phyloP scores from a whole-genome alignment of 495 filamentous ascomycete genomes.

The Podospora pseudopauciseta region DNA sequence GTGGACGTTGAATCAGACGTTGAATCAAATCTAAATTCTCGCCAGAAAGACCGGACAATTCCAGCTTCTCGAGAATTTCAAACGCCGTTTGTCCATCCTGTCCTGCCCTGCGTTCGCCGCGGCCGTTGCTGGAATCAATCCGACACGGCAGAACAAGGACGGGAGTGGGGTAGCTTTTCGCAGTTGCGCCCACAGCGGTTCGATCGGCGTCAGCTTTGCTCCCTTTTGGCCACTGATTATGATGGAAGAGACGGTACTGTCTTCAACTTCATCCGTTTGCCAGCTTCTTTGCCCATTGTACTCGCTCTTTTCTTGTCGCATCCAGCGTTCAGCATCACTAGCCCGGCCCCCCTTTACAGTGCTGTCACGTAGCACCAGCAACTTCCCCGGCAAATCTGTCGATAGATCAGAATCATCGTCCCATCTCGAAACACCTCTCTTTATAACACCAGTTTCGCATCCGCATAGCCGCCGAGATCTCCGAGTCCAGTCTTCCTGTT shows the following conservation, averaged over 20 bases:
- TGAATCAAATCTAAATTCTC: neutral
- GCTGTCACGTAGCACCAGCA: slow-evolving; percentile 3
- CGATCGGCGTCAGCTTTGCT: neutral
- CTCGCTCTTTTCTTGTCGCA: neutral
- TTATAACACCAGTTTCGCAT: neutral
- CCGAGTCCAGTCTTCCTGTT: neutral
- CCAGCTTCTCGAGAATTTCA: neutral
- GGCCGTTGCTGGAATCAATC: neutral
- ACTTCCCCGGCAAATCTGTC: slow-evolving; percentile 10
- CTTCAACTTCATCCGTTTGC: neutral
- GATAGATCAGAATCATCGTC: slow-evolving; percentile 18
- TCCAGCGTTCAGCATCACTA: neutral
- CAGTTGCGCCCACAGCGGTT: neutral
- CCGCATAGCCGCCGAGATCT: slow-evolving; percentile 1
- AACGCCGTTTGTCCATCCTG: neutral
- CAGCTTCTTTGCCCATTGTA: neutral
- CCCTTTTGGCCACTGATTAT: neutral
- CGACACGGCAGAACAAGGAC: neutral
- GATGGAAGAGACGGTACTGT: neutral
- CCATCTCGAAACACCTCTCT: slow-evolving; percentile 20
- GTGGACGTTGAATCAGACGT: neutral
- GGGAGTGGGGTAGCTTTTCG: neutral
- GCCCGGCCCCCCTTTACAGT: neutral
- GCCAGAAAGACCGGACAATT: neutral
- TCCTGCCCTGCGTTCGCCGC: neutral